Evolutionary conservation across 148 eudicot species (phyloP), one percentile per base, ranked within the genome.

Genomic region (Simmondsia chinensis): DNA sequence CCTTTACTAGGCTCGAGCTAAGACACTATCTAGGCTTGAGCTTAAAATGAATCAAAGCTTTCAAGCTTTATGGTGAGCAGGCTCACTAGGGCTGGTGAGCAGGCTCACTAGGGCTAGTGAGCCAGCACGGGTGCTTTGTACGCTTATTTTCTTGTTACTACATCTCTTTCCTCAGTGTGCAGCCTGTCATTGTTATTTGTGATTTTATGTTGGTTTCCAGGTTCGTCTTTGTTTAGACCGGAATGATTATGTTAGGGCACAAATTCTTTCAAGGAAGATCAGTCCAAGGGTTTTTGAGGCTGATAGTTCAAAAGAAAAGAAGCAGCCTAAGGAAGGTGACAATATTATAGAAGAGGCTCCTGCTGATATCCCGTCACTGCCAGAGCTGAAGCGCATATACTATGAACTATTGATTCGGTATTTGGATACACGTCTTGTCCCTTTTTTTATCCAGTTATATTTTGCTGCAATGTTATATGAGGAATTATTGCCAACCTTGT

Each of bases 151-250:
- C 18, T 11, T 20, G 20, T 36, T 31, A 13, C 11, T 17, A n/a
- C 1, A 23, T 36, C 16, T 9, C 33, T 39, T 46, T 17, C 5
- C 16, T 11, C 26, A 5, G 19, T 27, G 9, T 28, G 28, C 4
- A 3, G 11, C 26, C n/a, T 40, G 5, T n/a, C n/a, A 19, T 20
- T 45, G n/a, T 48, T 50, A 28, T 26, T 9, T 56, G 9, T 31
- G 48, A 55, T 45, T 20, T 4, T 29, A 7, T 34, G 8, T 20
- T 14, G n/a, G 12, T 33, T 40, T 48, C 48, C 57, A 89, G 97
- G 95, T 89, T 20, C 93, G 95, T 27, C 70, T 84, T 43, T 89
- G 97, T 56, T 68, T 89, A 64, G 97, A 89, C 47, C 82, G 83
- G 46, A 75, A 73, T 60, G 93, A 84, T 59, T 89, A 76, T 54